phyloP scores from a whole-genome alignment of 352 stramenopile species.

The Phytophthora parvispora region DNA sequence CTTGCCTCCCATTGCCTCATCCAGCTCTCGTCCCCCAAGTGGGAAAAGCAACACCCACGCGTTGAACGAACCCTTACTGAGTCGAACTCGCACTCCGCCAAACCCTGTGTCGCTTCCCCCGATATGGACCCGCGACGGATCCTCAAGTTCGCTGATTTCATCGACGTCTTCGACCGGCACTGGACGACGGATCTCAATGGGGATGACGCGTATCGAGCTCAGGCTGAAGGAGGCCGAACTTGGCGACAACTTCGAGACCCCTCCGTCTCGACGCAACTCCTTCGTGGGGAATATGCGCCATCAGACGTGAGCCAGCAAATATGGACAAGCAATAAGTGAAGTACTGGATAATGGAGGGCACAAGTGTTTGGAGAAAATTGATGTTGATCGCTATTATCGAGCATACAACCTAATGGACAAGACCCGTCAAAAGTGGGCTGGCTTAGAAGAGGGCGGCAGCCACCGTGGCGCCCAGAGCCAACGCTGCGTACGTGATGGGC shows the following conservation, averaged over 20 bases:
- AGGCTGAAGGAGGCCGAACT: slow-evolving; percentile 70
- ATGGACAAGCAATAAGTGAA: not conserved
- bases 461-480: slow-evolving; percentile 18
- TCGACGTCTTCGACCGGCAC: slow-evolving; percentile 18
- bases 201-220: slow-evolving; percentile 60
- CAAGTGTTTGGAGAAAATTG: slow-evolving; percentile 13
- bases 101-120: slow-evolving; percentile 36
- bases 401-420: slow-evolving; percentile 34
- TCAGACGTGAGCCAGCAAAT: slow-evolving; percentile 13
- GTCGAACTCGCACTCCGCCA: slow-evolving; percentile 1
- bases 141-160: slow-evolving; percentile 22
- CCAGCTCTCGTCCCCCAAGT: slow-evolving; percentile 18
- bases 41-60: slow-evolving; percentile 3
- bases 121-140: slow-evolving; percentile 22
- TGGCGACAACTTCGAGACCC: slow-evolving; percentile 53
- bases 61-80: not conserved
- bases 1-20: slow-evolving; percentile 26
- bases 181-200: slow-evolving; percentile 21
- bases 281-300: slow-evolving; percentile 25
- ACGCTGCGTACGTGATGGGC: slow-evolving; percentile 23
- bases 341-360: not conserved
- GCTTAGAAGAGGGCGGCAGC: slow-evolving; percentile 34
- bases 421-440: not conserved
- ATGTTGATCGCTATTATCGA: slow-evolving; percentile 37
- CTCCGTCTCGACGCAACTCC: slow-evolving; percentile 28